A percentile compares a stretch with the other conserved stretches of the same genome.
phyloP scores from a whole-genome alignment of 1,284 basidiomycete genomes.

The Singerocomus inundabilis region DNA sequence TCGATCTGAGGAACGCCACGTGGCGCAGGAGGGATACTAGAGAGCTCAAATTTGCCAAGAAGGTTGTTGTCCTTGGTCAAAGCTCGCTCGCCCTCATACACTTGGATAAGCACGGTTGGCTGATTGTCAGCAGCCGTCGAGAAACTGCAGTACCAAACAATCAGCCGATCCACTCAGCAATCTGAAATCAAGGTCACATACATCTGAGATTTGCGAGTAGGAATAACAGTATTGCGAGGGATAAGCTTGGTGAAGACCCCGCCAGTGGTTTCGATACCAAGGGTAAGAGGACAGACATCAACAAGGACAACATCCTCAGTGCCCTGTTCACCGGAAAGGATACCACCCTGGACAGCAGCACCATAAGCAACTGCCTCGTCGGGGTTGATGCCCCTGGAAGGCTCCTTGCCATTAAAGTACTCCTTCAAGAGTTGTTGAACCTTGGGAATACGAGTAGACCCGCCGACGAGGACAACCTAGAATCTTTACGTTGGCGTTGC shows the following conservation, averaged over 20 bases:
- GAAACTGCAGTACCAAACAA: conserved; percentile 55
- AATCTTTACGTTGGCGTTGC: background rate
- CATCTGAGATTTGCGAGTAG: conserved; percentile 97
- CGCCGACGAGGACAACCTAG: conserved; percentile 87
- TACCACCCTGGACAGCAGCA: conserved; percentile 97
- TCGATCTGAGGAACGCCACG: conserved; percentile 95
- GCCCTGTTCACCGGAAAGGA: conserved; percentile 86
- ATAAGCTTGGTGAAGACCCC: conserved; percentile 99
- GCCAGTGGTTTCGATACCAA: conserved; percentile 98
- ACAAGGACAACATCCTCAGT: conserved; percentile 88
- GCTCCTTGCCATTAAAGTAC: conserved; percentile 87
- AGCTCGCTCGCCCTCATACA: conserved; percentile 93
- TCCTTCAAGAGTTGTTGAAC: conserved; percentile 96
- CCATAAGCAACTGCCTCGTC: conserved; percentile 96
- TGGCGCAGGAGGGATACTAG: conserved; percentile 89
- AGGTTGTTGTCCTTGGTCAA: conserved; percentile 98
- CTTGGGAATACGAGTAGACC: conserved; percentile 98
- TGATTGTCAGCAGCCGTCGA: conserved; percentile 96
- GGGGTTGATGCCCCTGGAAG: conserved; percentile 92
- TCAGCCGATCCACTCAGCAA: background rate
- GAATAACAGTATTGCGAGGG: conserved; percentile 95
- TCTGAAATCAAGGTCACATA: conserved; percentile 31
- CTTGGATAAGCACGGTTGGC: conserved; percentile 86
- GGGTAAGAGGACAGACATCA: conserved; percentile 91
- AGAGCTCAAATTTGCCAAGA: conserved; percentile 95